These are phyloP conservation scores for Priceomyces fermenticarens DNA, from an alignment of 805 yeast species.

Conservation along the genomic window DNA sequence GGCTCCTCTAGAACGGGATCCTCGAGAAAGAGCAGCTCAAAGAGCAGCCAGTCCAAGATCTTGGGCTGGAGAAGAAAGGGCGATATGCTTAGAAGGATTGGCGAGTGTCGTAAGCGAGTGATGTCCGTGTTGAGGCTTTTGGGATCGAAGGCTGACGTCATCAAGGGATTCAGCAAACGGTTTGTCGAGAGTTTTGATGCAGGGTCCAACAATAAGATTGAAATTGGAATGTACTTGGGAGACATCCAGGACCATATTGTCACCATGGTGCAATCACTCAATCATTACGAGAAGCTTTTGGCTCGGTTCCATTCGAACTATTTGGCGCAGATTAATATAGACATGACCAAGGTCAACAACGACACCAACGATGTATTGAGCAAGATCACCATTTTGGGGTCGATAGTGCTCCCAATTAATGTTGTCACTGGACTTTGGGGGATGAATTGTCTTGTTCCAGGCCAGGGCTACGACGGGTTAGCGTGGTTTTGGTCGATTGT, in stretches of 20 bases:
- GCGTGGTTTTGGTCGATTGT: constrained; percentile 42
- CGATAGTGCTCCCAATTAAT: constrained; percentile 92
- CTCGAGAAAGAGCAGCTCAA: constrained; percentile 22
- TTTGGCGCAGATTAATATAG: constrained; percentile 93
- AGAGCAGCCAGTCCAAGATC: constrained; percentile 48
- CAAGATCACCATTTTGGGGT: constrained; percentile 88
- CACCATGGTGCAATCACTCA: constrained; percentile 93
- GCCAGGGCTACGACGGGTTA: constrained; percentile 54
- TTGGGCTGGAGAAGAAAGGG: constrained; percentile 84
- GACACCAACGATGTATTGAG: constrained; percentile 96
- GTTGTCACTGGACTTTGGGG: constrained; percentile 98
- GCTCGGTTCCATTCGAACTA: constrained; percentile 96
- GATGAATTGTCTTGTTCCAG: constrained; percentile 96
- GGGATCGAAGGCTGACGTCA: constrained; percentile 96
- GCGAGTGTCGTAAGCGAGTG: constrained; percentile 91
- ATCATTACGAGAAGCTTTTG: constrained; percentile 89
- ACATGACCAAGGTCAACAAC: constrained; percentile 95
- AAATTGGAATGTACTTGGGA: constrained; percentile 91
- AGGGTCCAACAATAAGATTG: constrained; percentile 43
- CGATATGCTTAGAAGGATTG: constrained; percentile 90
- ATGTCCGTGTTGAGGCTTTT: constrained; percentile 83
- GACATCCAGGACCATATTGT: constrained; percentile 98
- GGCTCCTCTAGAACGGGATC: background rate
- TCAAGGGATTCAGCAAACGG: constrained; percentile 89
- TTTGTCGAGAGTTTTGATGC: constrained; percentile 43